A percentile compares a stretch with the other conserved stretches of the same genome.
These are phyloP conservation scores for Debaryomycetaceae sp. DNA, from an alignment of 1,139 yeast genomes.

Conservation along the genomic window DNA sequence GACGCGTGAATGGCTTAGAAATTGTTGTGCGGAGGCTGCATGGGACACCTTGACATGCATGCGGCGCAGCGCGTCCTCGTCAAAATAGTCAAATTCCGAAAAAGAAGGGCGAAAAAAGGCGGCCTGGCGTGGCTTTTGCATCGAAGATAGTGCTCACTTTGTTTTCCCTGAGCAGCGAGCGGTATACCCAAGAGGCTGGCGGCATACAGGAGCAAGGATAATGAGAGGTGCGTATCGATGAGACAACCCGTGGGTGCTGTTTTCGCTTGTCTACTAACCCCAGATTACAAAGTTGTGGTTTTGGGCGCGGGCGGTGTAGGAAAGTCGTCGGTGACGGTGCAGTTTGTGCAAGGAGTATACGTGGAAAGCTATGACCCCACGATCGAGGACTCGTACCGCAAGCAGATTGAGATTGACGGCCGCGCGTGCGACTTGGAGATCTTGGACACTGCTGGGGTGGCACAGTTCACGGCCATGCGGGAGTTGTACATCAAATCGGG, in stretches of 20 bases:
- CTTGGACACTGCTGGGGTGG: constrained; percentile 50
- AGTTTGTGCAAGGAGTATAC: constrained; percentile 48
- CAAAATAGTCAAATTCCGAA: no score
- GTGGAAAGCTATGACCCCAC: constrained; percentile 50
- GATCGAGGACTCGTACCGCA: constrained; percentile 74
- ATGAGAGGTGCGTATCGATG: no score
- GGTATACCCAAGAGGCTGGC: no score
- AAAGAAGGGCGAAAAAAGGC: no score
- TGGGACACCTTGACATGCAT: no score
- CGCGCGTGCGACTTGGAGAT: constrained; percentile 80
- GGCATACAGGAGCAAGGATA: no score
- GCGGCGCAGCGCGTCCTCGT: no score
- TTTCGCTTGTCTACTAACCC: constrained; percentile 8
- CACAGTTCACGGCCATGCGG: constrained; percentile 54
- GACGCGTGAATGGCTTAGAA: neutral
- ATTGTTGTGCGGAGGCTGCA: no score
- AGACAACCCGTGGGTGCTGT: no score
- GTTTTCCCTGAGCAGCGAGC: no score
- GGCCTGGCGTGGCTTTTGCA: no score
- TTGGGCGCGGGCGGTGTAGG: constrained; percentile 54
- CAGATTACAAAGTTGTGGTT: constrained; percentile 45
- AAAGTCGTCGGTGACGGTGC: constrained; percentile 48
- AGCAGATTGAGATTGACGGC: constrained; percentile 88
- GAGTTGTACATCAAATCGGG: constrained; percentile 81
- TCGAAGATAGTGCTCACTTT: no score